phyloP scores from a whole-genome alignment of 2,329 filamentous ascomycete species.

The Coleophoma crateriformis region DNA sequence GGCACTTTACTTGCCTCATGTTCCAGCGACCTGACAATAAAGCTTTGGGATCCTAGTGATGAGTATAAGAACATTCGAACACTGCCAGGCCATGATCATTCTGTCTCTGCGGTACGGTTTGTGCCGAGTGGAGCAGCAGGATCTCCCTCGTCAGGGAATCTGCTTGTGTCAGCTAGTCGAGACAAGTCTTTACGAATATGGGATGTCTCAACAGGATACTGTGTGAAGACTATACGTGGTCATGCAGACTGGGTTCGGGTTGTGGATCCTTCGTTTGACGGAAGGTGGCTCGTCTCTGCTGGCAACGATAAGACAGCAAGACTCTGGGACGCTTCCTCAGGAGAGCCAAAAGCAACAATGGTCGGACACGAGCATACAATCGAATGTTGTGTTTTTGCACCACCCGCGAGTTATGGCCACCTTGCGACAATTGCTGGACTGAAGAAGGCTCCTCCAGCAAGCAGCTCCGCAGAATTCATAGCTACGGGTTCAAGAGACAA shows the following conservation, averaged over 20 bases:
- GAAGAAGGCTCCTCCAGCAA: conserved; percentile 72
- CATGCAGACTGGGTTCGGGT: conserved; percentile 91
- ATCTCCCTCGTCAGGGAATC: conserved; percentile 72
- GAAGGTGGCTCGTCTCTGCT: conserved; percentile 75
- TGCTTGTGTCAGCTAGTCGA: conserved; percentile 79
- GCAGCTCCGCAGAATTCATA: conserved; percentile 77
- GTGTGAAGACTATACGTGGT: conserved; percentile 81
- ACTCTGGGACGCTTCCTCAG: conserved; percentile 74
- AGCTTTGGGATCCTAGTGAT: conserved; percentile 87
- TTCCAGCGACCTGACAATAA: conserved; percentile 86
- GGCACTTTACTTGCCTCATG: conserved; percentile 64
- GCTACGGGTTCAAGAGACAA: conserved; percentile 89
- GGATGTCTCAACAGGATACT: conserved; percentile 91
- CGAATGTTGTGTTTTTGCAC: conserved; percentile 83
- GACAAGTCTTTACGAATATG: conserved; percentile 84
- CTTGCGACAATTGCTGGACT: conserved; percentile 73
- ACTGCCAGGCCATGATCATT: conserved; percentile 86
- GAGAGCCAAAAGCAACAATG: conserved; percentile 73
- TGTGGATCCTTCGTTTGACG: conserved; percentile 76
- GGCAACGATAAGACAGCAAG: conserved; percentile 78
- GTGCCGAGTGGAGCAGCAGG: conserved; percentile 78
- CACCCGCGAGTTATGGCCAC: conserved; percentile 70
- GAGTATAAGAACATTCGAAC: conserved; percentile 96
- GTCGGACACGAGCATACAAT: conserved; percentile 82
- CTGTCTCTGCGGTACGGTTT: conserved; percentile 82